Base-by-base conservation (phyloP, 805 yeast species). In the Schizosaccharomyces osmophilus region DNA sequence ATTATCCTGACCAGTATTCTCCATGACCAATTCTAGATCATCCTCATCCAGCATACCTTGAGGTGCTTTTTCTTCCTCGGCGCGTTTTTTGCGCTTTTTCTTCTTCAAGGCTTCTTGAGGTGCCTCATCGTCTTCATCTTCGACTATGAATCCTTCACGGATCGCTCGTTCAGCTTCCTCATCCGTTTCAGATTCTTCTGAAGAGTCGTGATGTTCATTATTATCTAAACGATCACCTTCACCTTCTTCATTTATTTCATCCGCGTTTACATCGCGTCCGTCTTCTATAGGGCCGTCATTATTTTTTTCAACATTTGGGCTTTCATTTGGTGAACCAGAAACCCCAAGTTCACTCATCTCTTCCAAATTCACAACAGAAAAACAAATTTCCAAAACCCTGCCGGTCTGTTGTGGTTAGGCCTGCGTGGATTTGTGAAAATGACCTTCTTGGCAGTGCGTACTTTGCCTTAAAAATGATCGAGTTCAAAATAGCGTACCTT, bases 81-180 rank as follows among this genome's bases (percentile, higher is more conserved):
- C 55, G 64, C 63, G 54, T n/a, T 63, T 54, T 51, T 60, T 63
- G 42, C 57, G 64, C 63, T 59, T 64, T 19, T 32, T 64, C 61
- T 32, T 62, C 63, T 61, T 63, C 61, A 39, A 63, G 60, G 48
- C 67, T 42, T 59, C 65, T 59, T 63, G 67, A 59, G 31, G 42
- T 54, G 70, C 77, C 2, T 70, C 74, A 4, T 69, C 74, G n/a
- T 74, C 82, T 15, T 77, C 82, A 29, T 77, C 82, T n/a, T 79
- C 94, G 9, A 87, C 97, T 68, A 90, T 89, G 71, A 90, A 88
- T 0, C 96, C 97, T 64, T 88, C 95, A 59, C 90, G 80, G 54
- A 89, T 84, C 70, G 69, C 62, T 29, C 58, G 48, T 19, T 31
- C 57, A 22, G 32, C 22, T 68, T 89, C 97, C 65, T 89, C 96